phyloP scores from a whole-genome alignment of 495 filamentous ascomycete species.

The Penicillium psychrofluorescens region DNA sequence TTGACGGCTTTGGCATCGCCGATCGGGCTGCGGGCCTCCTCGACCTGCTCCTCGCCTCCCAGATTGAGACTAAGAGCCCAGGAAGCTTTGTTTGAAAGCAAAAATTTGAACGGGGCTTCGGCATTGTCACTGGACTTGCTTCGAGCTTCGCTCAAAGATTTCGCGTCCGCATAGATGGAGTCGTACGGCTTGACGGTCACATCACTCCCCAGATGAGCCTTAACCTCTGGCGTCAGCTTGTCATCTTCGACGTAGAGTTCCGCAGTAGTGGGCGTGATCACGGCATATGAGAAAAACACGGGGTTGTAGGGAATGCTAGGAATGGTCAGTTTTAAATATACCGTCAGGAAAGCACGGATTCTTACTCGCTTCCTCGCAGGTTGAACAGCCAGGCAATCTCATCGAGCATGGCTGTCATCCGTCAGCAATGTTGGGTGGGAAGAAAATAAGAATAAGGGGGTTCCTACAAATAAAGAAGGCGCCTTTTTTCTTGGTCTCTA shows the following conservation, averaged over 20 bases:
- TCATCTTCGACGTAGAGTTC: conserved; percentile 78
- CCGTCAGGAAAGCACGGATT: background rate
- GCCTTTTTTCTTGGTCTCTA: conserved; percentile 83
- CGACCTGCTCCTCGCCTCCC: conserved; percentile 80
- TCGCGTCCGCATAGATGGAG: conserved; percentile 71
- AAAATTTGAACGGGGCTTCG: conserved; percentile 53
- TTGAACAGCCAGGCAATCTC: conserved; percentile 99
- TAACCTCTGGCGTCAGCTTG: conserved; percentile 65
- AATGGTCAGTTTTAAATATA: conserved; percentile 3
- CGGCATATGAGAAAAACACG: conserved; percentile 95
- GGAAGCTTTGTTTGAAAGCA: conserved; percentile 83
- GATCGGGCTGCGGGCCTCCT: conserved; percentile 81
- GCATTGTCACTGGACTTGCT: conserved; percentile 24
- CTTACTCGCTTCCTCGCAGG: conserved; percentile 83
- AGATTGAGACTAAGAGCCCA: conserved; percentile 88
- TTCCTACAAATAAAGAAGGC: conserved; percentile 84
- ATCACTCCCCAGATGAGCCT: conserved; percentile 62
- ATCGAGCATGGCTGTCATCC: conserved; percentile 67
- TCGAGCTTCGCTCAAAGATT: conserved; percentile 43
- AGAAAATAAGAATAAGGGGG: too few relatives aligned
- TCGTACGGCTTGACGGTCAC: conserved; percentile 79
- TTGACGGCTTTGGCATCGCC: conserved; percentile 97
- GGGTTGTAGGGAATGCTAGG: conserved; percentile 90
- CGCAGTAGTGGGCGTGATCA: conserved; percentile 73
- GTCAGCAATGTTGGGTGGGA: conserved; percentile 8